Evolutionary conservation across 331 rosid genomes (phyloP).

Genomic region (Arachis monticola): DNA sequence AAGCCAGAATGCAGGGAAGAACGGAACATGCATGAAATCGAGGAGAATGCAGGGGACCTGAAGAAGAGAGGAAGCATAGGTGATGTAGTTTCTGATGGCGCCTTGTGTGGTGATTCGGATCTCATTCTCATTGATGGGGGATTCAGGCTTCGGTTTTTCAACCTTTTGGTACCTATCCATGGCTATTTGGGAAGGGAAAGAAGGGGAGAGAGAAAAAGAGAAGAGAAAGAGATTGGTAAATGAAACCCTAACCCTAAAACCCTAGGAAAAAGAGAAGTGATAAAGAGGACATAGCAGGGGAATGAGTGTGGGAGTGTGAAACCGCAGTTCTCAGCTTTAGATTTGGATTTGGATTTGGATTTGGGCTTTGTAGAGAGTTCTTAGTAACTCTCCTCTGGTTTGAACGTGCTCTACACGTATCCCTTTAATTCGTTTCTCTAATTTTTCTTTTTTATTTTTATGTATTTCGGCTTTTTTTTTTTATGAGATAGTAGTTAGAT

Average conservation of each 20-base stretch:
- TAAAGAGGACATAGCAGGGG: not conserved
- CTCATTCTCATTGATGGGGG: constrained; percentile 90
- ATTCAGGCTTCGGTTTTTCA: constrained; percentile 79
- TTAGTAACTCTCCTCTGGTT: not conserved
- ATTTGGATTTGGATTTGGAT: constrained; percentile 4
- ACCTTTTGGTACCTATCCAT: constrained; percentile 97
- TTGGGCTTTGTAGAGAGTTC: not conserved
- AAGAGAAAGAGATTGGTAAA: not conserved
- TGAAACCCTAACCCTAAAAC: constrained; percentile 65
- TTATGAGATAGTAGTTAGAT: too few relatives aligned
- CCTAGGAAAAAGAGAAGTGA: constrained; percentile 48
- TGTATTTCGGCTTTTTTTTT: too few relatives aligned
- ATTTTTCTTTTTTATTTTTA: not conserved
- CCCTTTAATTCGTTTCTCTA: not conserved
- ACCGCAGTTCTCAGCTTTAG: constrained; percentile 31
- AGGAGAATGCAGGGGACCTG: constrained; percentile 49
- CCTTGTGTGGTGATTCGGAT: constrained; percentile 98
- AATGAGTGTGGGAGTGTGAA: constrained; percentile 31
- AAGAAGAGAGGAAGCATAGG: constrained; percentile 87
- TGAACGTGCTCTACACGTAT: not conserved
- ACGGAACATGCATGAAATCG: not conserved
- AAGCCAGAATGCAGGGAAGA: not conserved
- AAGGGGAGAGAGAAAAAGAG: not conserved
- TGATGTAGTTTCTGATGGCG: constrained; percentile 96
- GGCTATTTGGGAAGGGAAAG: constrained; percentile 34